phyloP scores from a whole-genome alignment of 768 basidiomycete species.

The Ramaria sp. region DNA sequence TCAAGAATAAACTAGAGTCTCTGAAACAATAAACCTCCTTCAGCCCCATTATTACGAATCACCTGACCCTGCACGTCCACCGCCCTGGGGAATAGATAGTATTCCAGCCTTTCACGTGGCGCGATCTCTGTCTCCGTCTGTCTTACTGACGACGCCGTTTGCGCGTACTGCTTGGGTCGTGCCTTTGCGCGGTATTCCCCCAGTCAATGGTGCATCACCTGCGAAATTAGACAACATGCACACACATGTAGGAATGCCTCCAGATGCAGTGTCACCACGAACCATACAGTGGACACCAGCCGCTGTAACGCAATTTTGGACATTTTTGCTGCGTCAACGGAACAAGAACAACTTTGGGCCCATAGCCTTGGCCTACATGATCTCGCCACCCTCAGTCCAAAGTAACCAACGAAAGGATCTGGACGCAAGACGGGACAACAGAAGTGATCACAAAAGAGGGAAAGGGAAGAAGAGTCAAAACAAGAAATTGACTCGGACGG shows the following conservation, averaged over 20 bases:
- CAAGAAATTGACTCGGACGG: not conserved
- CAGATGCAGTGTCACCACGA: not conserved
- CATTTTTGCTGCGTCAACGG: conserved; percentile 4
- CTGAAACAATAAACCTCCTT: not conserved
- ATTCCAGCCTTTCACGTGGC: conserved; percentile 2
- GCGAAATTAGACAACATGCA: not conserved
- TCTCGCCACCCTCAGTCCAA: not conserved
- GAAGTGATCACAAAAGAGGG: not conserved
- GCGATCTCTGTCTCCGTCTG: not conserved
- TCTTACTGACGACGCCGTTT: not conserved
- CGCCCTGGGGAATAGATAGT: not conserved
- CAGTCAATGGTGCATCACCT: not conserved
- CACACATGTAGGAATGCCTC: not conserved
- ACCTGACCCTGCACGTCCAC: not conserved
- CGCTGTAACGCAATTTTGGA: conserved; percentile 4
- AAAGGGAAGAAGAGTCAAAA: not conserved
- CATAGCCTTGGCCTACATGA: conserved; percentile 1
- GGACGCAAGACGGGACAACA: not conserved
- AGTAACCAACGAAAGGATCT: not conserved
- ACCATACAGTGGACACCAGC: not conserved
- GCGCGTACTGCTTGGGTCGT: conserved; percentile 2
- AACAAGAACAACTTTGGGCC: conserved; percentile 2
- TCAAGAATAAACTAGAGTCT: not conserved
- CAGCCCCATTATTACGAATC: conserved; percentile 5
- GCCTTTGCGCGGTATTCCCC: conserved; percentile 1